Evolutionary conservation across 1,139 yeast genomes (phyloP), one percentile per base, ranked within the genome.

Genomic region (Magnusiomyces paraingens): DNA sequence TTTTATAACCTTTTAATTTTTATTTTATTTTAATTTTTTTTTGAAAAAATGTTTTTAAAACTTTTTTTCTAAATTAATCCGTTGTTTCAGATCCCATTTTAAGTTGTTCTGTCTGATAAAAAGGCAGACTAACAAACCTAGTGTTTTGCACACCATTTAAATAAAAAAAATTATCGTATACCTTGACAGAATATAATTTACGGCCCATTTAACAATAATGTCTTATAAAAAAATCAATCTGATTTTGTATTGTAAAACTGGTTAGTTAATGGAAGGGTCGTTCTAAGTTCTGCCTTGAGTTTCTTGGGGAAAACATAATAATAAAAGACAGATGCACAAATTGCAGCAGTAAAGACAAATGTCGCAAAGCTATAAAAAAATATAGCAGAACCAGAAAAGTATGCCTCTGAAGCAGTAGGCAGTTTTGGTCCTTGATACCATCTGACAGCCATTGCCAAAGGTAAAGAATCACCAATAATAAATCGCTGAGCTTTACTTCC

Each of bases 391-490:
- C 58, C 48, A 11, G 56, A 41, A 32, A 56, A 38, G 15, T 50
- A 42, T 12, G 56, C 56, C 15, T 52, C 47, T 18, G 48, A 50
- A 11, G 58, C 56, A 4, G 54, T 47, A 10, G 59, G 59, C 17
- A 56, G 15, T 8, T 40, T 22, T 5, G 55, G 32, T 5, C 62
- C 64, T 3, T 55, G 50, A 54, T 63, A 68, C 93, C 93, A 86
- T 57, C 81, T 73, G 18, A 81, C 76, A 26, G 84, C 81, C 60
- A 86, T 73, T 52, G 74, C 76, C 50, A 86, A 66, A 1, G 86
- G 78, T 57, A 86, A 70, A 44, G 72, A 70, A 59, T 83, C 86
- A 8, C 90, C 91, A 64, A 85, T 85, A 15, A 83, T 82, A 46
- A 79, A 75, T 57, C 87, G 74, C 1, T 84, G 75, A 6, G 84